Conservation (phyloP, 2,329 filamentous ascomycete genomes). For the Coleophoma eucalyptorum region DNA sequence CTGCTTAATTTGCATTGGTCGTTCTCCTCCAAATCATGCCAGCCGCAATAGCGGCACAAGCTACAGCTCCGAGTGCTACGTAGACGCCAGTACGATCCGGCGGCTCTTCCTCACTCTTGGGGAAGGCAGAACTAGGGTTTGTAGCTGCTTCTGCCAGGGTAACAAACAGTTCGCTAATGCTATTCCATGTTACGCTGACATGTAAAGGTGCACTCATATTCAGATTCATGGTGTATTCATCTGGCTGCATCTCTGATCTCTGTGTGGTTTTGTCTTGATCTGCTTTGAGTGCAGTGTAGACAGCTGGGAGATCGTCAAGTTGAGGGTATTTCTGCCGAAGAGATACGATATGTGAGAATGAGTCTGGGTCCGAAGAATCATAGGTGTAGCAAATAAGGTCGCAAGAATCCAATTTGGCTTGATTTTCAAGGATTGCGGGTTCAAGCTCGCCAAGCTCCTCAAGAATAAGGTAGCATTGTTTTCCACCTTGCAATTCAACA, state of each 20-base stretch:
- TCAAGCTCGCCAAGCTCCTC: slow-evolving; percentile 96
- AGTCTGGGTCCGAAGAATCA: slow-evolving; percentile 94
- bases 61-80: slow-evolving; percentile 73
- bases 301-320: slow-evolving; percentile 81
- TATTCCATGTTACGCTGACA: slow-evolving; percentile 91
- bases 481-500: slow-evolving; percentile 91
- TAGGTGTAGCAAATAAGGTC: slow-evolving; percentile 95
- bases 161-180: slow-evolving; percentile 91
- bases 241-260: slow-evolving; percentile 83
- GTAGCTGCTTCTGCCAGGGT: slow-evolving; percentile 87
- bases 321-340: slow-evolving; percentile 76
- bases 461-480: slow-evolving; percentile 94
- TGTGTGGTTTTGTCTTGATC: slow-evolving; percentile 98
- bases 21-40: slow-evolving; percentile 58
- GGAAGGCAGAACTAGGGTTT: slow-evolving; percentile 83
- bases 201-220: slow-evolving; percentile 91
- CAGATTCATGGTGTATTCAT: slow-evolving; percentile 80
- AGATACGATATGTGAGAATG: slow-evolving; percentile 85
- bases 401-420: slow-evolving; percentile 83
- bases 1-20: slow-evolving; percentile 21
- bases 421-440: slow-evolving; percentile 89
- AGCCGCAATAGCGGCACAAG: slow-evolving; percentile 59
- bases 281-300: slow-evolving; percentile 92
- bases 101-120: slow-evolving; percentile 82
- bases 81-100: slow-evolving; percentile 83